Base-by-base conservation (phyloP, 345 rosid genomes). In the Mercurialis annua region DNA sequence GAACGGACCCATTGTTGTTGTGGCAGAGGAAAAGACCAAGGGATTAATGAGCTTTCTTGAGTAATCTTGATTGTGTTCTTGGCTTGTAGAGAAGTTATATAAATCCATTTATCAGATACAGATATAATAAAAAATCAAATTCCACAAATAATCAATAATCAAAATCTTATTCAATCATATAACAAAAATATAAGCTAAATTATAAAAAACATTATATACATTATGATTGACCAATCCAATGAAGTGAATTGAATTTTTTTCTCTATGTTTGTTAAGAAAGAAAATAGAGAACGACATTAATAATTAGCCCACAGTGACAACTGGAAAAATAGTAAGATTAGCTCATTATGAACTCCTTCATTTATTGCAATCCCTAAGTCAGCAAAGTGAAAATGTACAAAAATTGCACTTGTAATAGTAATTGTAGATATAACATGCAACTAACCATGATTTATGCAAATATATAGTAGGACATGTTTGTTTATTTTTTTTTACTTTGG, bases 331-430 rank as follows among this genome's bases (percentile, higher is more conserved):
- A n/a, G 38, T 18, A 42, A 42, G 59, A 46, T 24, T 53, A 47
- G 44, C 42, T 67, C 59, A 50, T 27, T 60, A 30, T 11, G 15
- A 48, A 26, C 52, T 43, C 26, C 46, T 27, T 44, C 36, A 44
- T n/a, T 30, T 16, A 31, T 33, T 12, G 24, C n/a, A 53, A 46
- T 53, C 56, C 49, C 69, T 47, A 17, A 64, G 48, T 57, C 61
- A 62, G 15, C 33, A 62, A 64, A 44, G 20, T 38, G 49, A 30
- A 21, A 55, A 10, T n/a, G n/a, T 55, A 33, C 36, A 70, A 31
- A 17, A 23, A 11, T 20, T 10, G 21, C 65, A 55, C 24, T n/a
- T 47, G 11, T 24, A 12, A 27, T 48, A 66, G 7, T 29, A 52
- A 43, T 29, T 50, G 61, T 33, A 9, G 44, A 24, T 27, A 24